phyloP scores from a whole-genome alignment of 2,329 filamentous ascomycete genomes.

The Aureobasidium sp. region DNA sequence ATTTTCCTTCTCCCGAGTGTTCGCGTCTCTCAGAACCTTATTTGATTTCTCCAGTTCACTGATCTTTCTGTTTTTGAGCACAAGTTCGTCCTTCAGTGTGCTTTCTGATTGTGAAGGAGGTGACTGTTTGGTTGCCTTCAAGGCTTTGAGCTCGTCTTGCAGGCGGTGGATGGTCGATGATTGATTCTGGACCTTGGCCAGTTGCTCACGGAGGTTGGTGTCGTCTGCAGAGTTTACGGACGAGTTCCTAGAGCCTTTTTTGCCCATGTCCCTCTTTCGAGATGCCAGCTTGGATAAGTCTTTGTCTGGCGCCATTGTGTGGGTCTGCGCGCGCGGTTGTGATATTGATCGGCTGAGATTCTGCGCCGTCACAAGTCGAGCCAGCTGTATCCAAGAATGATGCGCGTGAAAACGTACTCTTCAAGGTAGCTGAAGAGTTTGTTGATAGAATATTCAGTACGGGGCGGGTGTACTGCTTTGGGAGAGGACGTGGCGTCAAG shows the following conservation, averaged over 20 bases:
- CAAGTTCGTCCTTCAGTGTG: neutral
- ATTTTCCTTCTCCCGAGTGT: neutral
- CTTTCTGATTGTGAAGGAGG: neutral
- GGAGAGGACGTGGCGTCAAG: neutral
- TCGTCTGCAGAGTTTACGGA: neutral
- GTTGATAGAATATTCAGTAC: too few relatives aligned
- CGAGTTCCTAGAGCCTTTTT: too few relatives aligned
- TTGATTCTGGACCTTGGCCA: neutral
- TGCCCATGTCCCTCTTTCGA: too few relatives aligned
- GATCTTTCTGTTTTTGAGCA: neutral
- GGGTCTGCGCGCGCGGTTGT: too few relatives aligned
- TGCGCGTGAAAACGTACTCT: too few relatives aligned
- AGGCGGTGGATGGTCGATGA: neutral
- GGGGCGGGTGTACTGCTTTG: neutral
- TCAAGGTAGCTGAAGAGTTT: neutral
- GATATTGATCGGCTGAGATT: too few relatives aligned
- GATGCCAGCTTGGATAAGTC: too few relatives aligned
- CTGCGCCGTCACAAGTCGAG: too few relatives aligned
- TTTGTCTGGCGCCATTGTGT: too few relatives aligned
- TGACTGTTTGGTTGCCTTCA: neutral
- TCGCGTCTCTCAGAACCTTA: neutral
- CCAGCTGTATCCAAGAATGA: too few relatives aligned
- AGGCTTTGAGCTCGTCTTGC: neutral
- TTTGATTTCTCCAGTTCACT: neutral
- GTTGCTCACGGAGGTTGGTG: neutral